Evolutionary conservation across 768 basidiomycete species (phyloP).

Genomic region (Rhodotorula graminis): DNA sequence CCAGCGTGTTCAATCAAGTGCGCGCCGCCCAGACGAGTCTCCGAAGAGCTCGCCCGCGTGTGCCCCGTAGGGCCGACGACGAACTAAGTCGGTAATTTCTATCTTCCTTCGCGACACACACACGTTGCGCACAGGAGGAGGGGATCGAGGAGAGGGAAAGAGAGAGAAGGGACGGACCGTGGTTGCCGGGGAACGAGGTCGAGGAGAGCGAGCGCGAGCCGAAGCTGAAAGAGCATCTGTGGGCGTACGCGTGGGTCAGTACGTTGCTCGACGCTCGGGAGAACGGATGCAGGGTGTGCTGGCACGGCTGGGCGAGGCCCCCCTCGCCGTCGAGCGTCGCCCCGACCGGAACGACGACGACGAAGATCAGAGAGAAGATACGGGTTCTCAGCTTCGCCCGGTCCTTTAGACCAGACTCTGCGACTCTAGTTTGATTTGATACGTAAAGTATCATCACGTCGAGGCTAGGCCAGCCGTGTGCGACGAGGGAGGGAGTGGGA

Average conservation of each 20-base stretch:
- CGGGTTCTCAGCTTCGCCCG: neutral
- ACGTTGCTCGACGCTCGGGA: too few relatives aligned
- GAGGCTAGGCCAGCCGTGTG: neutral
- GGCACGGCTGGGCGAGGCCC: too few relatives aligned
- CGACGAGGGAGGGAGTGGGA: neutral
- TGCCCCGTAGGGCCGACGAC: neutral
- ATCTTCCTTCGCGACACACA: neutral
- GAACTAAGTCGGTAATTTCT: constrained; percentile 13
- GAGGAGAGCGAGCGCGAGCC: too few relatives aligned
- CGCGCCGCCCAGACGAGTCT: neutral
- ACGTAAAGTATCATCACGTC: constrained; percentile 13
- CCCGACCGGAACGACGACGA: too few relatives aligned
- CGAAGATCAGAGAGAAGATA: constrained; percentile 9
- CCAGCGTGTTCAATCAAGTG: neutral
- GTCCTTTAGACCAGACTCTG: neutral
- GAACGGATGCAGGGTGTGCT: too few relatives aligned
- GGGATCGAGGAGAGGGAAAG: too few relatives aligned
- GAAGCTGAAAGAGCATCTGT: too few relatives aligned
- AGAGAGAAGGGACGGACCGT: neutral
- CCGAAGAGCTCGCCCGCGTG: neutral
- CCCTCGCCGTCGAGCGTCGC: too few relatives aligned
- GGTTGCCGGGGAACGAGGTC: too few relatives aligned
- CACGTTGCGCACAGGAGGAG: too few relatives aligned
- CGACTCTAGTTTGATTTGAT: constrained; percentile 21
- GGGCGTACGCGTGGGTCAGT: too few relatives aligned